Base-by-base conservation (phyloP, 1,284 basidiomycete genomes). In the Cryptococcus sp. region DNA sequence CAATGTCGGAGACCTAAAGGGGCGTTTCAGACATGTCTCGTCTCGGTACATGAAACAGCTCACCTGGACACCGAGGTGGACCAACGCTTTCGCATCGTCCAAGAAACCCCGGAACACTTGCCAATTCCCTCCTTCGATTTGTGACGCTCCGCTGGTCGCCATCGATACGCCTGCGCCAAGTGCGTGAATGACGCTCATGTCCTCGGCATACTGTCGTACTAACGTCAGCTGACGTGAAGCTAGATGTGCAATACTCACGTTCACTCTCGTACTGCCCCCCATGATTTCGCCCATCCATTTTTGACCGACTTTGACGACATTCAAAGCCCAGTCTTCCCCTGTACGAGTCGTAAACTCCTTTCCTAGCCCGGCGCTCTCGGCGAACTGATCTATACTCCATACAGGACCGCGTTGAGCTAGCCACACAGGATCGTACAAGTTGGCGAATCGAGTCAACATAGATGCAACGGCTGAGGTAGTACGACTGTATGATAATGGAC, bases 41-140 rank as follows among this genome's bases (percentile, higher is more conserved):
- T 13, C 13, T 5, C 6, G 6, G 5, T 20, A 5, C 40, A 5
- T 4, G 40, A 43, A 43, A n/a, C 40, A 43, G 68, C 81, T 62
- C 60, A 91, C 90, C 52, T 83, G 79, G 0, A 88, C 89, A 56
- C 86, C 83, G 8, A 93, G 81, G 64, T 83, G 81, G 1, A 93
- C 76, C 3, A 81, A 83, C 3, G 91, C 91, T 10, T 82, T 81
- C 7, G 89, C 89, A 13, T 81, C 80, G 10, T 84, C 80, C 40
- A 94, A 73, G 79, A 98, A 93, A 47, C 85, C 76, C 63, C 92
- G 86, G 72, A 98, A 98, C 45, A 98, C 83, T 65, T 84, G 84
- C 75, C 84, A 90, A 77, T 98, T 97, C 2, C 95, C 95, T 2
- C 89, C 87, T 59, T 82, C 78, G 49, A 97, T 83, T 16, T 83